Evolutionary conservation across 1,284 basidiomycete species (phyloP), one percentile per base, ranked within the genome.

Genomic region (Amylostereum chailletii): DNA sequence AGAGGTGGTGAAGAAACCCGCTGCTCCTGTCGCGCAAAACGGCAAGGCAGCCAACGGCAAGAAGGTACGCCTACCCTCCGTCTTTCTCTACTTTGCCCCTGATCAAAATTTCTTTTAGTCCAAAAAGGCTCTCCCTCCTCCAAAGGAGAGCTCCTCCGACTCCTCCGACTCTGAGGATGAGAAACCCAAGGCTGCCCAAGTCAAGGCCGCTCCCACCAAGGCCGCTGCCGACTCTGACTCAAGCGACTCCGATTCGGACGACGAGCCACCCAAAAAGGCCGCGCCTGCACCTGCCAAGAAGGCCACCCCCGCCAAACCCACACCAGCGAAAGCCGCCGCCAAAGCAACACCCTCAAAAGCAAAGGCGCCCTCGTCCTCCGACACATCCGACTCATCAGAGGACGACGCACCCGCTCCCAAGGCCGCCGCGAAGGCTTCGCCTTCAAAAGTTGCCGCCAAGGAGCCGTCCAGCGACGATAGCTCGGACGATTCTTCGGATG

Each of bases 101-200:
- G 7, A 30, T 30, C 42, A 19, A 27, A 19, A 27, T 43, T n/a
- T 6, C 42, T 27, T 40, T 43, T 19, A 30, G 27, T 43, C 29
- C 36, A 31, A 6, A 43, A 7, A 43, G 52, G 49, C 46, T 40
- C 31, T 53, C 36, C 7, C 36, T 37, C 36, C 51, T 47, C 39
- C n/a, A n/a, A 48, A 47, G 52, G 50, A 11, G 37, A 19, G 26
- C 34, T 29, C 34, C 34, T 53, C 48, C 30, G 52, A 53, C 45
- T 32, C 26, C 37, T 43, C 42, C 42, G 42, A 31, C 27, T 51
- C 52, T 27, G 64, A 65, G 45, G 65, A 65, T 19, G 66, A 68
- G 57, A 67, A 69, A 58, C 64, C 67, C 6, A 70, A 70, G 56
- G 64, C 62, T 33, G 62, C 64, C 2, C 67, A 71, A 51, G 62